Evolutionary conservation across 169 alveolate genomes (phyloP), one percentile per base, ranked within the genome.

Genomic region (Neospora caninum): DNA sequence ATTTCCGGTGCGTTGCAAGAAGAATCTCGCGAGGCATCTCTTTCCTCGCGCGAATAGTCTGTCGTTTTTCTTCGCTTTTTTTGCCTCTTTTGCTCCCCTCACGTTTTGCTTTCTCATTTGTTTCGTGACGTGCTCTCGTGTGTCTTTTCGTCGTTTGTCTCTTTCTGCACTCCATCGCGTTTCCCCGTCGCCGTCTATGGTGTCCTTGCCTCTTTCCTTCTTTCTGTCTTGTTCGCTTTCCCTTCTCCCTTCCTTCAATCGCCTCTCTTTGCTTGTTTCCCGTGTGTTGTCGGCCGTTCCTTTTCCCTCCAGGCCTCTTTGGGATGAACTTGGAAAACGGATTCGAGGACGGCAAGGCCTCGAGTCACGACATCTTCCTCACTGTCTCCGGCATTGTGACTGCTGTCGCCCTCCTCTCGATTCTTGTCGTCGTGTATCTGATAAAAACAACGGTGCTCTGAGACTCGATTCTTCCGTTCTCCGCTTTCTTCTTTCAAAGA

Each of bases 1-100:
- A 94, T 97, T 39, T 93, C 98, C 78, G 98, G 98, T 96, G 34
- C 31, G 94, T 43, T 31, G 25, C 43, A 64, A 73, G 22, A 49
- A 49, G 58, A 7, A 13, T 49, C 88, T 36, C 80, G 78, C 34
- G 80, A 58, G 39, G 70, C 38, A 25, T 39, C 80, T 31, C 94
- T 36, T 39, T 29, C 22, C 20, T 18, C 34, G 43, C 54, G 36
- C 84, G 84, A 38, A 38, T 10, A 73, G 84, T 73, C 91, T 22
- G 4, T 49, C 58, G 58, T 4, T 7, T 49, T 13, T 49, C 13
- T 49, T 49, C 13, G 22, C 58, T 49, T 49, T 49, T 49, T 49
- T 49, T 4, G 78, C n/a, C 39, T 64, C 36, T 6, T 9, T 9
- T 38, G 25, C 91, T 16, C 91, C 31, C 41, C 10, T 49, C 22